Percentiles rank a stretch among this genome's conserved stretches.
Evolutionary conservation across 1,284 basidiomycete genomes (phyloP).

Genomic region (Singerocomus inundabilis): DNA sequence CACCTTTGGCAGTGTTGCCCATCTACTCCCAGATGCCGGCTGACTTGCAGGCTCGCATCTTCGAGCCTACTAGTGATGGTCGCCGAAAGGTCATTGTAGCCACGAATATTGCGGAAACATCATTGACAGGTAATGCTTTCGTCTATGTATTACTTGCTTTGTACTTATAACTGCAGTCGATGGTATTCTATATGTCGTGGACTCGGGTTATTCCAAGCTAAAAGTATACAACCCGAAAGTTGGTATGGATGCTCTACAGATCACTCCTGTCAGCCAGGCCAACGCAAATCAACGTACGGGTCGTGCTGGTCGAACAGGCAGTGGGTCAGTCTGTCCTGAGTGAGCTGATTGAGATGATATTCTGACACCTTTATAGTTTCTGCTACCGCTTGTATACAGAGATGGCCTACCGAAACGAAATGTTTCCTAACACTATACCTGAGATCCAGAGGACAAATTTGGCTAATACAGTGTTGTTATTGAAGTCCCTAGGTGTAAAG

Average conservation of each 20-base stretch:
- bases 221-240: constrained; percentile 99
- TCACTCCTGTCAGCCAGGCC: constrained; percentile 98
- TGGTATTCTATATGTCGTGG: constrained; percentile 96
- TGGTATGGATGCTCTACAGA: constrained; percentile 98
- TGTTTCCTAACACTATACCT: constrained; percentile 93
- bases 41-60: constrained; percentile 97
- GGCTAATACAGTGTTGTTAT: constrained; percentile 91
- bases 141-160: neutral
- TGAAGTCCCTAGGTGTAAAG: constrained; percentile 96
- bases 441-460: constrained; percentile 98
- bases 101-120: constrained; percentile 99
- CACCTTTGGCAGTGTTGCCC: constrained; percentile 84
- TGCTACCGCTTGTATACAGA: constrained; percentile 92
- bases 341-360: neutral
- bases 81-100: constrained; percentile 96
- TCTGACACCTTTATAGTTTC: constrained; percentile 51
- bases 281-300: constrained; percentile 96
- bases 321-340: constrained; percentile 57
- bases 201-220: constrained; percentile 94
- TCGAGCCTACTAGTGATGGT: constrained; percentile 92
- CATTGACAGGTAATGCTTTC: constrained; percentile 70
- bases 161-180: constrained; percentile 63
- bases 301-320: constrained; percentile 94
- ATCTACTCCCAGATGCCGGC: constrained; percentile 99
- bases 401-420: constrained; percentile 84